These are phyloP conservation scores for Zalaria obscura DNA, from an alignment of 2,329 filamentous ascomycete species.

Conservation along the genomic window DNA sequence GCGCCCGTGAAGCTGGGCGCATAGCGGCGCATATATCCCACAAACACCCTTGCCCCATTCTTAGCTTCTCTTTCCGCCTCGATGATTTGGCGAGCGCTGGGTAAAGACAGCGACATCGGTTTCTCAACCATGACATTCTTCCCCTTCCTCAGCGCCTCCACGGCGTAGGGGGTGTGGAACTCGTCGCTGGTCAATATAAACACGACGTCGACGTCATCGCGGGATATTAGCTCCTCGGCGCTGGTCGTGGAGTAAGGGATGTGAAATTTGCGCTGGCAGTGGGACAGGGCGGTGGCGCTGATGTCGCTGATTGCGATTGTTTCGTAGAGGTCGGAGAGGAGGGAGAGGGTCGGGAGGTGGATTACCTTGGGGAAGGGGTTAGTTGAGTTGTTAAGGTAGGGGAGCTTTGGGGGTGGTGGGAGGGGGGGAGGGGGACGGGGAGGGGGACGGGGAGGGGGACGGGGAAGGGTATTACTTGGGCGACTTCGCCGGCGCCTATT, in stretches of 20 bases:
- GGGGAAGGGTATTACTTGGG: conserved; percentile 6
- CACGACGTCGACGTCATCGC: conserved; percentile 36
- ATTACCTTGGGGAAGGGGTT: conserved; percentile 32
- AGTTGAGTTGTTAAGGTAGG: background rate
- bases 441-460: too few relatives aligned
- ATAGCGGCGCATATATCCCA: conserved; percentile 49
- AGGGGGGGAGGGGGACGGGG: too few relatives aligned
- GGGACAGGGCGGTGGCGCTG: conserved; percentile 21
- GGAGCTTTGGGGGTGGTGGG: too few relatives aligned
- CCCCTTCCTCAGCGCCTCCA: conserved; percentile 36
- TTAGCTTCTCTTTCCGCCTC: conserved; percentile 32
- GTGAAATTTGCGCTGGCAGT: background rate
- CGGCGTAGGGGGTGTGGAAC: conserved; percentile 38
- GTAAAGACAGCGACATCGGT: conserved; percentile 39
- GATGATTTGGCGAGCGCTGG: conserved; percentile 32
- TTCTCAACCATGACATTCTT: conserved; percentile 49
- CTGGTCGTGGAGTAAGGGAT: background rate
- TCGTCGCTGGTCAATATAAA: conserved; percentile 40
- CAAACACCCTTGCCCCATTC: conserved; percentile 35
- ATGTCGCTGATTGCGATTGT: conserved; percentile 39
- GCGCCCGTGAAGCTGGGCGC: conserved; percentile 40
- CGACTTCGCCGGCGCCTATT: conserved; percentile 32
- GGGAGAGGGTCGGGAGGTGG: conserved; percentile 37
- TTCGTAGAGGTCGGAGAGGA: conserved; percentile 29
- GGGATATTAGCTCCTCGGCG: conserved; percentile 1